These are phyloP conservation scores for Candida xiaguanensis DNA, from an alignment of 805 yeast genomes.

Conservation along the genomic window DNA sequence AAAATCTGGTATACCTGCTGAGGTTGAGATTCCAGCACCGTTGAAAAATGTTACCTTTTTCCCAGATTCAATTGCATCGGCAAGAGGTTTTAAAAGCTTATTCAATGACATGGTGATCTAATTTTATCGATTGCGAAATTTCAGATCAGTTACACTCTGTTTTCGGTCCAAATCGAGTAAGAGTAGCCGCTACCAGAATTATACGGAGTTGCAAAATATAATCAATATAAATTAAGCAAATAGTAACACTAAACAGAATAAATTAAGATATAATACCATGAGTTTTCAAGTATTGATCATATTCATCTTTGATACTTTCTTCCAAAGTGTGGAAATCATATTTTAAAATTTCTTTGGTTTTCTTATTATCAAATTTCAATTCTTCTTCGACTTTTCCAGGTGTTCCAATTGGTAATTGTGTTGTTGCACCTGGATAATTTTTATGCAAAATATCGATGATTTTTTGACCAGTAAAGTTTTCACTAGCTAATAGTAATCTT, in stretches of 20 bases:
- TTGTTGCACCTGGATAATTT: slow-evolving; percentile 18
- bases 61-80: slow-evolving; percentile 25
- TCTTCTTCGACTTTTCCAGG: slow-evolving; percentile 12
- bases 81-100: slow-evolving; percentile 19
- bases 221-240: too few species aligned
- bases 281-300: slow-evolving; percentile 17
- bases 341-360: slow-evolving; percentile 18
- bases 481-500: slow-evolving; percentile 23
- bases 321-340: slow-evolving; percentile 20
- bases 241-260: too few species aligned
- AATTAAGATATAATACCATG: slow-evolving; percentile 6
- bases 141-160: too few species aligned
- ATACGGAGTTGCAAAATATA: neutral
- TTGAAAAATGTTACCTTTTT: slow-evolving; percentile 61
- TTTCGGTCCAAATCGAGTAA: too few species aligned
- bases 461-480: slow-evolving; percentile 15
- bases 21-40: slow-evolving; percentile 94
- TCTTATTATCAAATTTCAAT: slow-evolving; percentile 11
- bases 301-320: slow-evolving; percentile 22
- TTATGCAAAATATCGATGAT: slow-evolving; percentile 19
- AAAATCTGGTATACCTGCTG: slow-evolving; percentile 95
- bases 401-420: slow-evolving; percentile 16
- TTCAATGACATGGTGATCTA: slow-evolving; percentile 2
- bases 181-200: neutral
- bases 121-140: neutral